These are phyloP conservation scores for Scleromitrula shiraiana DNA, from an alignment of 2,329 filamentous ascomycete species.

Conservation along the genomic window DNA sequence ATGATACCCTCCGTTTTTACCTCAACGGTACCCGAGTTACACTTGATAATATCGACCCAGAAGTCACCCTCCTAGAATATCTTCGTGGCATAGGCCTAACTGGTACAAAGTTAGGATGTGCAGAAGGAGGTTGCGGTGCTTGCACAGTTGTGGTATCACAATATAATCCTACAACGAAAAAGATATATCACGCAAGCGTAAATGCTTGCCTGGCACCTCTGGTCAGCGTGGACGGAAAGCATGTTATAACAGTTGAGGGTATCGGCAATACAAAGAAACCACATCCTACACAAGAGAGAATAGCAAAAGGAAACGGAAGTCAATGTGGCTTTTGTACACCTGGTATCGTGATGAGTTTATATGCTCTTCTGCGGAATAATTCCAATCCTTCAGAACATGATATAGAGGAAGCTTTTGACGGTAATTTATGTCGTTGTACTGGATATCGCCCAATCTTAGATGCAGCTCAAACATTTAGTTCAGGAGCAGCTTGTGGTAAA, in stretches of 20 bases:
- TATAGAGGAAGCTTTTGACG: constrained; percentile 93
- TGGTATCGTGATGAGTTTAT: constrained; percentile 96
- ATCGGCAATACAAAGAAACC: constrained; percentile 83
- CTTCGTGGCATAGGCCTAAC: constrained; percentile 87
- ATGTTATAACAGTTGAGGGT: constrained; percentile 95
- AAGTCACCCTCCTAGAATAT: constrained; percentile 88
- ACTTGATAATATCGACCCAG: constrained; percentile 81
- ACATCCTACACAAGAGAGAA: constrained; percentile 83
- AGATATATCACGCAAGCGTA: constrained; percentile 92
- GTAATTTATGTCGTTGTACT: constrained; percentile 89
- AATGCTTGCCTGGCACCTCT: constrained; percentile 93
- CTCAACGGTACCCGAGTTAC: constrained; percentile 88
- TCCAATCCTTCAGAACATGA: constrained; percentile 69
- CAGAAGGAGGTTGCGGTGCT: constrained; percentile 92
- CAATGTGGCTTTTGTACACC: constrained; percentile 94
- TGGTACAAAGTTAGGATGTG: constrained; percentile 93
- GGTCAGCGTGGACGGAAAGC: constrained; percentile 90
- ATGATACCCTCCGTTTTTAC: constrained; percentile 86
- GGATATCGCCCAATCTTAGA: constrained; percentile 92
- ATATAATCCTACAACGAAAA: constrained; percentile 74
- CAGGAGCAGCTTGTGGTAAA: constrained; percentile 40
- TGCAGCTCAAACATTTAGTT: constrained; percentile 80
- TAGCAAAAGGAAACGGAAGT: constrained; percentile 85
- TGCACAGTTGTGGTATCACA: constrained; percentile 95
- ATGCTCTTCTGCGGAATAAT: constrained; percentile 84